A percentile compares a stretch with the other conserved stretches of the same genome.
These are phyloP conservation scores for Penicillium cosmopolitanum DNA, from an alignment of 495 filamentous ascomycete genomes.

Conservation along the genomic window DNA sequence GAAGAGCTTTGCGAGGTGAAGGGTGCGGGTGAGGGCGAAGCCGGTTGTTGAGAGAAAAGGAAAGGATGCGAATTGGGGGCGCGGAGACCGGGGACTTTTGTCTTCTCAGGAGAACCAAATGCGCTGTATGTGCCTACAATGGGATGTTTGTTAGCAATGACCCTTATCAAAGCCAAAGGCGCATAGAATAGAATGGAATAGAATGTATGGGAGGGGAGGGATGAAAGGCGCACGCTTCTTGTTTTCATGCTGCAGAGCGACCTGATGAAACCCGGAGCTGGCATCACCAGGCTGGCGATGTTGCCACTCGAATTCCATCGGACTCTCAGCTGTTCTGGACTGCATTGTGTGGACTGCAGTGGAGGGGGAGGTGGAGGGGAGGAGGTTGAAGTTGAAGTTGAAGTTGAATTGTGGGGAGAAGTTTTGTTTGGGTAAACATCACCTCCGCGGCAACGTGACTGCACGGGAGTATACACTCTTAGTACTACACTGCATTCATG, in stretches of 20 bases:
- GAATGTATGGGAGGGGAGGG: not conserved
- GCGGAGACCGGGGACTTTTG: slow-evolving; percentile 47
- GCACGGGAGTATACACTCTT: not conserved
- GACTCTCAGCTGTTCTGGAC: slow-evolving; percentile 57
- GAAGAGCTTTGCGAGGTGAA: slow-evolving; percentile 5
- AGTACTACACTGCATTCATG: too few species aligned
- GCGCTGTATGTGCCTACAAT: slow-evolving; percentile 51
- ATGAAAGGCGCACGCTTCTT: slow-evolving; percentile 53
- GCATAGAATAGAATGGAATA: not conserved
- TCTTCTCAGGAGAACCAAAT: slow-evolving; percentile 58
- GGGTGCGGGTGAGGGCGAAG: slow-evolving; percentile 27
- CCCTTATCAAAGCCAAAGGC: not conserved
- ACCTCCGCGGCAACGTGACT: slow-evolving; percentile 28
- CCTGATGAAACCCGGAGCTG: slow-evolving; percentile 62
- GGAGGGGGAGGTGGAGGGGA: slow-evolving; percentile 12
- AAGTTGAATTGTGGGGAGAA: slow-evolving; percentile 11
- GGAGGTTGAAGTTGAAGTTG: slow-evolving; percentile 11
- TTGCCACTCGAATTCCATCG: slow-evolving; percentile 73
- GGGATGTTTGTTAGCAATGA: not conserved
- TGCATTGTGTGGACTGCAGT: slow-evolving; percentile 41
- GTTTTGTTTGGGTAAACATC: slow-evolving; percentile 40
- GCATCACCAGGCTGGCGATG: slow-evolving; percentile 57
- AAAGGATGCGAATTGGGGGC: slow-evolving; percentile 53
- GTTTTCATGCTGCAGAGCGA: slow-evolving; percentile 48
- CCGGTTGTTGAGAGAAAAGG: slow-evolving; percentile 42